Evolutionary conservation across 306 rosid species (phyloP).

Genomic region (Sicyos baderoa): DNA sequence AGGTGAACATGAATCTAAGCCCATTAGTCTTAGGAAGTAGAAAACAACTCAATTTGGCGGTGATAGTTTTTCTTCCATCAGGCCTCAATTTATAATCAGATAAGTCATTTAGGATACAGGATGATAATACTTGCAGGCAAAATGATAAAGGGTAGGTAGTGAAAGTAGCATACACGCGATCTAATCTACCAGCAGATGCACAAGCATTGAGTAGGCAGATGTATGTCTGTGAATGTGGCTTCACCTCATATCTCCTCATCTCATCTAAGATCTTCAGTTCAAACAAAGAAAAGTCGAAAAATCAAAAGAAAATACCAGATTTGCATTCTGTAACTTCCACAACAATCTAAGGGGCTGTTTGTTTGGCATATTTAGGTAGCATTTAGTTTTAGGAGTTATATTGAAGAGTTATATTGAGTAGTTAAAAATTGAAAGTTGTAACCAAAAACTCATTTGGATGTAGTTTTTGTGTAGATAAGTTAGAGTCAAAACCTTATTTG

Average conservation of each 20-base stretch:
- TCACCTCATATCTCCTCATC: conserved; percentile 66
- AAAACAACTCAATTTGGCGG: background rate
- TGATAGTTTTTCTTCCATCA: background rate
- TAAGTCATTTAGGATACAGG: background rate
- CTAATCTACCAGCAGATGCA: conserved; percentile 73
- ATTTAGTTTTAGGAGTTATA: too few species aligned
- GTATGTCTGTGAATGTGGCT: conserved; percentile 74
- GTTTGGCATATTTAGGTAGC: too few species aligned
- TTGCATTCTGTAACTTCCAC: background rate
- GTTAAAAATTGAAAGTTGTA: too few species aligned
- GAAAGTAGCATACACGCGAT: conserved; percentile 63
- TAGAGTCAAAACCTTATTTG: too few species aligned
- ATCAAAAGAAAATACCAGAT: conserved; percentile 7
- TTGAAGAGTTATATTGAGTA: too few species aligned
- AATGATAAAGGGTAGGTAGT: conserved; percentile 7
- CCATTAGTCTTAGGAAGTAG: background rate
- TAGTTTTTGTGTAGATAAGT: too few species aligned
- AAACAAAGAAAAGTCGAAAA: conserved; percentile 16
- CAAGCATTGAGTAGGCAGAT: conserved; percentile 83
- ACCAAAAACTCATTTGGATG: too few species aligned
- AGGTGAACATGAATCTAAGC: background rate
- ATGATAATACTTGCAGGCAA: background rate
- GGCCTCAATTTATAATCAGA: background rate
- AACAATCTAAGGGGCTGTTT: too few species aligned
- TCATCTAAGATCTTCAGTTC: conserved; percentile 69